Conservation (phyloP, 2,329 filamentous ascomycete genomes). For the Paramyrothecium sp. region DNA sequence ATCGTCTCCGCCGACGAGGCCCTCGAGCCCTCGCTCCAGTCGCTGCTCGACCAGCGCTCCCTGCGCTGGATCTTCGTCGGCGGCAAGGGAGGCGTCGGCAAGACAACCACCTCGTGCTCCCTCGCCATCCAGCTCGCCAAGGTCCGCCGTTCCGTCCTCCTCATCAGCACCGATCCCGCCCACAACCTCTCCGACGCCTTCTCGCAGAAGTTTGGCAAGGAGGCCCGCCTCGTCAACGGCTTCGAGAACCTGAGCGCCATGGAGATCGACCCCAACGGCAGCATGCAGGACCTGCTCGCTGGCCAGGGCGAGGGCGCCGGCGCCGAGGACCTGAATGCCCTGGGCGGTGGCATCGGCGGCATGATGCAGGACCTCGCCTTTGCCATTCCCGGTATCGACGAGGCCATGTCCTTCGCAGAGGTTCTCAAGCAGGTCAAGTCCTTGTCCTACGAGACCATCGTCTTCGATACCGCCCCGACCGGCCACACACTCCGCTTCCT, state of each 20-base stretch:
- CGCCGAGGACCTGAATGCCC: slow-evolving; percentile 63
- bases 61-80: slow-evolving; percentile 99
- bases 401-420: slow-evolving; percentile 99
- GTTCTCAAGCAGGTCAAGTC: slow-evolving; percentile 99
- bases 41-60: slow-evolving; percentile 90
- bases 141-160: slow-evolving; percentile 89
- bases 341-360: slow-evolving; percentile 74
- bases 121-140: slow-evolving; percentile 96
- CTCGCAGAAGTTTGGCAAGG: slow-evolving; percentile 98
- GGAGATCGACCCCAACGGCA: slow-evolving; percentile 98
- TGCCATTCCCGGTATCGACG: slow-evolving; percentile 95
- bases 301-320: slow-evolving; percentile 73
- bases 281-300: slow-evolving; percentile 90
- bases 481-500: slow-evolving; percentile 98
- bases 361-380: slow-evolving; percentile 99
- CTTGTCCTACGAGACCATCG: slow-evolving; percentile 96
- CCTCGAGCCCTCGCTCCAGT: slow-evolving; percentile 90
- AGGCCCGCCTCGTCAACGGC: slow-evolving; percentile 87
- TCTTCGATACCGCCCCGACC: slow-evolving; percentile 98
- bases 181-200: slow-evolving; percentile 98
- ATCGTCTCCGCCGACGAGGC: slow-evolving; percentile 58
- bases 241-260: slow-evolving; percentile 94
- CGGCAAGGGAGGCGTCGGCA: slow-evolving; percentile 96
- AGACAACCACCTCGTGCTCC: slow-evolving; percentile 98
- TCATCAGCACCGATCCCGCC: slow-evolving; percentile 97